Base-by-base conservation (phyloP, 768 basidiomycete species). In the Chalciporus sphaerocephalus region DNA sequence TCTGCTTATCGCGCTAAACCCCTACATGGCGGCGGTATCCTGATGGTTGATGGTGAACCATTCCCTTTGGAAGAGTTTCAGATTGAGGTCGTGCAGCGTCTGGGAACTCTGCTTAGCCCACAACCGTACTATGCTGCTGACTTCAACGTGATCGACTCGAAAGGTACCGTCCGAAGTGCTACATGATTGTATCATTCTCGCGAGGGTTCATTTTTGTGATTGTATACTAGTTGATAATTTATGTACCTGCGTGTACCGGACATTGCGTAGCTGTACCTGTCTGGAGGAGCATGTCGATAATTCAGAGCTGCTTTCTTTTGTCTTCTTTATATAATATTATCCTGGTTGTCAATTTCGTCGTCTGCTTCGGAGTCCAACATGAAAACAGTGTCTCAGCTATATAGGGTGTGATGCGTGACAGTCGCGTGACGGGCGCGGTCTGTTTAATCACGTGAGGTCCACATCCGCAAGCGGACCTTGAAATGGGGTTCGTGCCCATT, bases 1-100 rank as follows among this genome's bases (percentile, higher is more conserved):
- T 68, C 78, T 43, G 82, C 87, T 5, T 88, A 88, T 61, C 78
- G 86, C 18, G 72, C 89, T 23, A 82, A 80, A 58, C 83, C 87
- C 5, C 66, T 79, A 23, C 57, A 69, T 2, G 42, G 67, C 3
- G 70, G 78, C 24, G 85, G 85, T 2, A 66, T 68, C 53, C 57
- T 92, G 15, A 71, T 85, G 12, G 72, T 94, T 15, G 92, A 94
- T 53, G 92, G 92, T 7, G 92, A 94, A 66, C 56, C 67, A 5
- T 84, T 78, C 55, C 85, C 85, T 9, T 85, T 87, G 52, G 74
- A 81, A 58, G 79, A 83, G 56, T 92, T 79, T 58, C 76, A 87
- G 53, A 80, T 92, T 3, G 87, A 92, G 62, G 81, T 85, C 9
- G 81, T 88, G 54, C 71, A 69, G n/a, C 75, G 77, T 11, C 62